Percentiles rank a stretch among this genome's conserved stretches.
Evolutionary conservation across 2,329 filamentous ascomycete species (phyloP).

Genomic region (Botryosphaeria dothidea): DNA sequence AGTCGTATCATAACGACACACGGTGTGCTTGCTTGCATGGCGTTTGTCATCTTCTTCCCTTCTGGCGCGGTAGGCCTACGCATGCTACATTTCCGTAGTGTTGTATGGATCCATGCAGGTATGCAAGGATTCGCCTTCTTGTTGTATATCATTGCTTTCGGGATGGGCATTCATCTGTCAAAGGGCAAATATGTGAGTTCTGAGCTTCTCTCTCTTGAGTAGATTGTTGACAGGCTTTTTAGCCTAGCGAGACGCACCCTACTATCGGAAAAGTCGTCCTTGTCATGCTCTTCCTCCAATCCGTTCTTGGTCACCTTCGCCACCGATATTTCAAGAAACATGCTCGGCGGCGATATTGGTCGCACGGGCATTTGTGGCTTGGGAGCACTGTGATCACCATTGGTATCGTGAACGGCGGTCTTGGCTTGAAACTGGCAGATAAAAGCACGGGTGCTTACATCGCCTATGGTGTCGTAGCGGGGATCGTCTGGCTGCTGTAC

Average conservation of each 20-base stretch:
- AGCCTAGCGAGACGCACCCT: conserved; percentile 38
- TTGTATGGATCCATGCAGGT: neutral
- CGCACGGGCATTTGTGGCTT: conserved; percentile 56
- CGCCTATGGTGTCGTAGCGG: neutral
- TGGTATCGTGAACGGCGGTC: conserved; percentile 59
- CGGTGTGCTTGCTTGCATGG: conserved; percentile 43
- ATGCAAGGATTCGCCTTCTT: neutral
- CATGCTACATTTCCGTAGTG: neutral
- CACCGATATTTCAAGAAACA: conserved; percentile 53
- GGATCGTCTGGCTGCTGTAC: neutral
- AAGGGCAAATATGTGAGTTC: too few relatives aligned
- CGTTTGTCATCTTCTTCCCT: conserved; percentile 48
- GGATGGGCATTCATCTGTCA: neutral
- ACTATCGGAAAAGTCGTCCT: conserved; percentile 58
- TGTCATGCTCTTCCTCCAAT: conserved; percentile 55
- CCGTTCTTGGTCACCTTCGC: conserved; percentile 53
- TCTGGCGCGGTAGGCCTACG: conserved; percentile 45
- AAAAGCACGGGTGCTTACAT: neutral
- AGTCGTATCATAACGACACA: too few relatives aligned
- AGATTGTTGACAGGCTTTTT: too few relatives aligned
- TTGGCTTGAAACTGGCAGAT: conserved; percentile 39
- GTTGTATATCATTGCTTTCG: neutral
- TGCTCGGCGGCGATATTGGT: conserved; percentile 47
- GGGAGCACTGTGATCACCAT: conserved; percentile 53
- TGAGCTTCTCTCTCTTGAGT: too few relatives aligned